Evolutionary conservation across 768 basidiomycete species (phyloP).

Genomic region (Russula olivacea): DNA sequence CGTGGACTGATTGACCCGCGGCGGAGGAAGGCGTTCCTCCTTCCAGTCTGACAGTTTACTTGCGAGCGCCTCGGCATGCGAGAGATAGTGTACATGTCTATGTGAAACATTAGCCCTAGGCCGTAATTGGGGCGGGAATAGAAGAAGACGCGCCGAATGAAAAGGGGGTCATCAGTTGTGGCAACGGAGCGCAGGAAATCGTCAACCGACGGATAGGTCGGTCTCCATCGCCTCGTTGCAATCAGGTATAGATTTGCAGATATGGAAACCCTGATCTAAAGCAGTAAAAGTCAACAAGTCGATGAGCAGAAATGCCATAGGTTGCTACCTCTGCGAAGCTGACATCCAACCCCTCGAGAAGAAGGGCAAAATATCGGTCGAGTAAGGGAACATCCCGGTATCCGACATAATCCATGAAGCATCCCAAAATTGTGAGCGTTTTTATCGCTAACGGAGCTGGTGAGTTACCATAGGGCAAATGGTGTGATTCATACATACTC

Average conservation of each 20-base stretch:
- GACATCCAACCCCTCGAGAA: constrained; percentile 72
- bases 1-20: constrained; percentile 78
- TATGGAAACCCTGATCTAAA: constrained; percentile 16
- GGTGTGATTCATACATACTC: constrained; percentile 43
- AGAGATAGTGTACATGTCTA: constrained; percentile 52
- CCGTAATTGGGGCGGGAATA: neutral
- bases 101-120: constrained; percentile 4
- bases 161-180: constrained; percentile 21
- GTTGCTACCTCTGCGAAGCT: constrained; percentile 73
- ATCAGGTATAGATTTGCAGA: constrained; percentile 22
- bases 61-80: constrained; percentile 51
- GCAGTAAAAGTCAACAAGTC: neutral
- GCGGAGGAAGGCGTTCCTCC: constrained; percentile 73
- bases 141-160: constrained; percentile 16
- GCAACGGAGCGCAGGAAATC: constrained; percentile 16
- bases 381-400: constrained; percentile 59
- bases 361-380: constrained; percentile 61
- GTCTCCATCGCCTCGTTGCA: constrained; percentile 22
- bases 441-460: constrained; percentile 58
- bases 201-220: constrained; percentile 15
- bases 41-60: constrained; percentile 61
- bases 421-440: constrained; percentile 57
- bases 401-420: constrained; percentile 60
- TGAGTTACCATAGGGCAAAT: constrained; percentile 6
- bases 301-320: neutral